Conservation (phyloP, 495 filamentous ascomycete genomes). For the Umbilicaria muhlenbergii region DNA sequence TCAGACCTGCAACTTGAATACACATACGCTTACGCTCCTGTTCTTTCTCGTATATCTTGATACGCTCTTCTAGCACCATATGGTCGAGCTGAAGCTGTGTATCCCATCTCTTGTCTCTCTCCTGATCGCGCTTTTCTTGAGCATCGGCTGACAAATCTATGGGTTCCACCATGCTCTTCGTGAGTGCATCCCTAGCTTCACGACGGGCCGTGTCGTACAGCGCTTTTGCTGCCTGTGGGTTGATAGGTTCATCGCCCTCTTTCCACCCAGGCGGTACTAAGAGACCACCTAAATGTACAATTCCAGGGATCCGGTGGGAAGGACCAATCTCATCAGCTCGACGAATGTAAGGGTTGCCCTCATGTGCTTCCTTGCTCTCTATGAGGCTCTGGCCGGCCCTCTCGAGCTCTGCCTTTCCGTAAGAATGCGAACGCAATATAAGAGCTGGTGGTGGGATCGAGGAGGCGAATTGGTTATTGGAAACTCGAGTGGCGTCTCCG, state of each 20-base stretch:
- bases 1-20: too few species aligned
- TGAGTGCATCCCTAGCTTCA: slow-evolving; percentile 1
- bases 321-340: slow-evolving; percentile 9
- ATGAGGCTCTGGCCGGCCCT: background rate
- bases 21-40: background rate
- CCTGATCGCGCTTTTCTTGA: background rate
- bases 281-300: slow-evolving; percentile 3
- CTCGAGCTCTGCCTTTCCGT: background rate
- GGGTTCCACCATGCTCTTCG: background rate
- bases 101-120: slow-evolving; percentile 3
- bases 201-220: background rate
- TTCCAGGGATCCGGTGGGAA: slow-evolving; percentile 3
- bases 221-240: background rate
- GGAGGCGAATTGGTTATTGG: background rate
- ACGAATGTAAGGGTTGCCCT: slow-evolving; percentile 1
- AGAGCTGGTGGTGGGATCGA: background rate
- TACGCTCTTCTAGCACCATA: slow-evolving; percentile 3
- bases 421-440: background rate
- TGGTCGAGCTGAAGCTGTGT: background rate
- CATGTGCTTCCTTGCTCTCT: background rate
- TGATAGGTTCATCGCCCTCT: slow-evolving; percentile 7
- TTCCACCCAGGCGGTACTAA: slow-evolving; percentile 8
- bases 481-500: too few species aligned
- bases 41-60: slow-evolving; percentile 1
- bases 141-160: background rate